These are phyloP conservation scores for Suhomyces vadensis DNA, from an alignment of 805 yeast genomes.

Conservation along the genomic window DNA sequence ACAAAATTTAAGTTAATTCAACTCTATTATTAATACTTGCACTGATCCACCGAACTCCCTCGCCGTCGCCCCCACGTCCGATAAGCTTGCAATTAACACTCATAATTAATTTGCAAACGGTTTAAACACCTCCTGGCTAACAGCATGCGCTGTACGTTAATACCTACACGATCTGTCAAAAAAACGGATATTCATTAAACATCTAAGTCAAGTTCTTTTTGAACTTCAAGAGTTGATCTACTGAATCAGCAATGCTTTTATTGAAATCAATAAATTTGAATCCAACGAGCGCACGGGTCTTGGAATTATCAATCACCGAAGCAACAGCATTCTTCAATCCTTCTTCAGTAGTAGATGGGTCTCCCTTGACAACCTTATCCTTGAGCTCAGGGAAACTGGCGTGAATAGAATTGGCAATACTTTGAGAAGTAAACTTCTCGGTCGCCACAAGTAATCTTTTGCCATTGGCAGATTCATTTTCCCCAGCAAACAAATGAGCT, in stretches of 20 bases:
- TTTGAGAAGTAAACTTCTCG: neutral
- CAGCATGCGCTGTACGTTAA: too few relatives aligned
- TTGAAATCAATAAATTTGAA: constrained; percentile 21
- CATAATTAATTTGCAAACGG: too few relatives aligned
- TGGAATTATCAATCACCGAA: constrained; percentile 13
- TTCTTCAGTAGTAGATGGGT: constrained; percentile 2
- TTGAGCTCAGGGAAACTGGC: neutral
- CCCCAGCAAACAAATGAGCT: constrained; percentile 55
- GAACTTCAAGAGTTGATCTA: constrained; percentile 16
- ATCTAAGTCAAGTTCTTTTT: neutral
- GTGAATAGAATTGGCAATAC: neutral
- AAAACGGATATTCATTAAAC: too few relatives aligned
- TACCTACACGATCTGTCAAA: too few relatives aligned
- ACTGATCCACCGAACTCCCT: neutral
- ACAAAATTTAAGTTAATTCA: too few relatives aligned
- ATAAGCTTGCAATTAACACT: too few relatives aligned
- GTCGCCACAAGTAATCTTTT: constrained; percentile 21
- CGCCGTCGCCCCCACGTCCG: too few relatives aligned
- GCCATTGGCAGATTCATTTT: constrained; percentile 19
- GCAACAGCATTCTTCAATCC: neutral
- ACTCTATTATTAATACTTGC: too few relatives aligned
- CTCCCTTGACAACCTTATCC: neutral
- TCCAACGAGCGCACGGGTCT: constrained; percentile 22
- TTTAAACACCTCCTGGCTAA: too few relatives aligned
- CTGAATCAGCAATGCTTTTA: constrained; percentile 25